phyloP scores from a whole-genome alignment of 768 basidiomycete genomes.

The Termitomyces sp. region DNA sequence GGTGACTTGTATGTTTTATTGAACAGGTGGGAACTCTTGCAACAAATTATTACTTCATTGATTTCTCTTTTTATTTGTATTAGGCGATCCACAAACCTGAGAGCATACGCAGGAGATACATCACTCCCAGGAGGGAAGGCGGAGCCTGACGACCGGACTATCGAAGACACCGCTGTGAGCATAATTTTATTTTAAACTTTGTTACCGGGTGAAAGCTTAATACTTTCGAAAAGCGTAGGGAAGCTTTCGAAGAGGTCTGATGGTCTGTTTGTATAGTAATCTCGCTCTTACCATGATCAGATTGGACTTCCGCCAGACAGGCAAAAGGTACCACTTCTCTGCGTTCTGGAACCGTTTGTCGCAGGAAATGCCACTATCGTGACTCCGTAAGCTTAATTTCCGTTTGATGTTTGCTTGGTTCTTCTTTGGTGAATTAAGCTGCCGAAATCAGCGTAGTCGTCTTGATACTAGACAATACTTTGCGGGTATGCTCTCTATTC shows the following conservation, averaged over 20 bases:
- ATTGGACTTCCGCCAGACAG: constrained; percentile 77
- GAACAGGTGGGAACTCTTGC: constrained; percentile 50
- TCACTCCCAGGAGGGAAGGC: constrained; percentile 83
- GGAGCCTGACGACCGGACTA: constrained; percentile 58
- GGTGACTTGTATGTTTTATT: constrained; percentile 85
- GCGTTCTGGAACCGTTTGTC: constrained; percentile 74
- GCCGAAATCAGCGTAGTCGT: constrained; percentile 63
- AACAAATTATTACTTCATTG: background rate
- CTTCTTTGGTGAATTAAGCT: background rate
- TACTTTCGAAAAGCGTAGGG: constrained; percentile 52
- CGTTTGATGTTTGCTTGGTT: background rate
- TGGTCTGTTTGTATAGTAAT: background rate
- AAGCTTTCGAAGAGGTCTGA: constrained; percentile 85
- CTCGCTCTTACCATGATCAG: constrained; percentile 29
- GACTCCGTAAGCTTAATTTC: constrained; percentile 60
- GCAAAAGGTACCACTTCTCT: constrained; percentile 67
- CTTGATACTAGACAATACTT: constrained; percentile 71
- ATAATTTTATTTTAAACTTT: background rate
- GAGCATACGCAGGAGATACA: constrained; percentile 83
- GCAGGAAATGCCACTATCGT: constrained; percentile 70
- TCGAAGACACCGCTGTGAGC: constrained; percentile 80
- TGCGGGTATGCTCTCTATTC: constrained; percentile 44
- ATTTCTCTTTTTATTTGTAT: background rate
- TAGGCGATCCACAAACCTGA: constrained; percentile 70
- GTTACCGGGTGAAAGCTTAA: background rate